phyloP scores from a whole-genome alignment of 768 basidiomycete genomes.

The Lenzites betulinus region DNA sequence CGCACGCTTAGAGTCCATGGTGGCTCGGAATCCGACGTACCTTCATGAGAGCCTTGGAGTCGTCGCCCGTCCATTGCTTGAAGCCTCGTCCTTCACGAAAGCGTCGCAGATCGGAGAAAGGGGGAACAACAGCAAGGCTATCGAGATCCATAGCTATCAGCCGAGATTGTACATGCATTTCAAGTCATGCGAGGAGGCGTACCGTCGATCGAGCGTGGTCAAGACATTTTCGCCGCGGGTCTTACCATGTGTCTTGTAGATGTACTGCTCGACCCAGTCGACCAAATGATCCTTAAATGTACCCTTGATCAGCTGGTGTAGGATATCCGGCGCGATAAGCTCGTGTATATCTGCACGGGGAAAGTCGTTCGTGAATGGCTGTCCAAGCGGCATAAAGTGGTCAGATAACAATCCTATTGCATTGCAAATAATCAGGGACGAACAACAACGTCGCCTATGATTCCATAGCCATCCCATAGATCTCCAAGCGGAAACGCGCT shows the following conservation, averaged over 20 bases:
- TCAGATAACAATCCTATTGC: neutral
- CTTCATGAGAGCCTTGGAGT: conserved; percentile 28
- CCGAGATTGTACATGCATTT: too few relatives aligned
- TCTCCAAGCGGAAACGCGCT: conserved; percentile 2
- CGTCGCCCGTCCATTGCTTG: conserved; percentile 28
- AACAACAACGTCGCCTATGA: conserved; percentile 19
- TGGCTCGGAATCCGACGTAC: too few relatives aligned
- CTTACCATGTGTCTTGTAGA: conserved; percentile 20
- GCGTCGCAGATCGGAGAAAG: conserved; percentile 17
- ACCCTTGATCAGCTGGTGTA: conserved; percentile 14
- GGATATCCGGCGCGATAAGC: conserved; percentile 20
- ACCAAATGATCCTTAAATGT: conserved; percentile 28
- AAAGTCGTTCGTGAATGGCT: conserved; percentile 27
- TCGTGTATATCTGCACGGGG: conserved; percentile 26
- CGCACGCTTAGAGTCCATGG: too few relatives aligned
- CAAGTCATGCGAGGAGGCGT: neutral
- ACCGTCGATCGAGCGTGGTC: conserved; percentile 21
- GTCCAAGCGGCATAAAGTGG: neutral
- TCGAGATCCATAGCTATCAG: too few relatives aligned
- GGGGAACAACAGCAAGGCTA: conserved; percentile 19
- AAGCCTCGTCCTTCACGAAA: conserved; percentile 22
- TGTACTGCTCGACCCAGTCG: conserved; percentile 22
- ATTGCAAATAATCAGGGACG: too few relatives aligned
- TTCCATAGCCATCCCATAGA: conserved; percentile 19
- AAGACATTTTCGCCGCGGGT: neutral